phyloP scores from a whole-genome alignment of 2,329 filamentous ascomycete species.

The Scedosporium aurantiacum region DNA sequence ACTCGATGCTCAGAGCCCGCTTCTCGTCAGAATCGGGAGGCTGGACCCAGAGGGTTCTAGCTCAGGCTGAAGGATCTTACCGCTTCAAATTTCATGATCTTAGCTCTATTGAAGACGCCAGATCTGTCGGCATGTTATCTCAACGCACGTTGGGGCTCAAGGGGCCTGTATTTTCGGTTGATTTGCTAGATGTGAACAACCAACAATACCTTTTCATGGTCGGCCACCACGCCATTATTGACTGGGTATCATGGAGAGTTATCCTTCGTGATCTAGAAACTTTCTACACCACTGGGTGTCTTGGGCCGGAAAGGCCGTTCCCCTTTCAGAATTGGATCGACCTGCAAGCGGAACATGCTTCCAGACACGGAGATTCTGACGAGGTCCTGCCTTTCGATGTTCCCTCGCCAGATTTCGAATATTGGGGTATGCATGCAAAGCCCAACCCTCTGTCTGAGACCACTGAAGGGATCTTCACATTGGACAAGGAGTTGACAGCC shows the following conservation, averaged over 20 bases:
- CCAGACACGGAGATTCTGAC: not conserved
- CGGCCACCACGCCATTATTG: constrained; percentile 27
- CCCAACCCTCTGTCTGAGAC: not conserved
- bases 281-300: constrained; percentile 16
- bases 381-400: not conserved
- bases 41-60: constrained; percentile 16
- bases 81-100: constrained; percentile 11
- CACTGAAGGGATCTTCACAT: not conserved
- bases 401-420: not conserved
- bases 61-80: constrained; percentile 12
- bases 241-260: constrained; percentile 34
- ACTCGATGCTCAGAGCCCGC: constrained; percentile 25
- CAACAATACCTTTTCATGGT: constrained; percentile 19
- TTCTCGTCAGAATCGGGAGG: constrained; percentile 12
- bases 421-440: not conserved
- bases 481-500: not conserved
- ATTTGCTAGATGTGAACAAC: not conserved
- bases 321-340: constrained; percentile 26
- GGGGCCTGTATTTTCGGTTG: constrained; percentile 15
- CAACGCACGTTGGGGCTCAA: constrained; percentile 10
- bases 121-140: constrained; percentile 14
- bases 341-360: not conserved
- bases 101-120: constrained; percentile 15
- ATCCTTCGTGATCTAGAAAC: constrained; percentile 31
- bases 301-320: constrained; percentile 13